A percentile compares a stretch with the other conserved stretches of the same genome.
Evolutionary conservation across 352 stramenopile species (phyloP).

Genomic region (Pythium aphanidermatum): DNA sequence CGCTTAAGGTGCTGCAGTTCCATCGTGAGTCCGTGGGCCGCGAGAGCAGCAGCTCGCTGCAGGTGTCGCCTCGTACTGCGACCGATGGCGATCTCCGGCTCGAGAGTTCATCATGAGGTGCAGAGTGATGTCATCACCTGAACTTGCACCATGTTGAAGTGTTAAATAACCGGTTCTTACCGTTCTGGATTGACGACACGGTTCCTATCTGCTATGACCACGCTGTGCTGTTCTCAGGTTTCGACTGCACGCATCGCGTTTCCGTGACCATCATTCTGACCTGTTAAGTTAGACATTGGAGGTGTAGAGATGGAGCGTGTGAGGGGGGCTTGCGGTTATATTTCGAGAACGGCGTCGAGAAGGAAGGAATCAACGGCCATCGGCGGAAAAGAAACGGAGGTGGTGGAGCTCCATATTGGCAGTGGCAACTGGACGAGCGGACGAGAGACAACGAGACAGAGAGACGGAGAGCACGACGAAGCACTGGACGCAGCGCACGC

Average conservation of each 20-base stretch:
- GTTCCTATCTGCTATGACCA: too few relatives aligned
- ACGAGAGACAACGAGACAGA: not conserved
- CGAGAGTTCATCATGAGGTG: conserved; percentile 11
- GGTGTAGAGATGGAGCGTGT: too few relatives aligned
- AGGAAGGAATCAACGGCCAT: conserved; percentile 5
- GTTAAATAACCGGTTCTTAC: conserved; percentile 4
- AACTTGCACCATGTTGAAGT: conserved; percentile 20
- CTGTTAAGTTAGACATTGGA: too few relatives aligned
- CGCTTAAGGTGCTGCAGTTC: conserved; percentile 38
- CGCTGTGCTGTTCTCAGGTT: too few relatives aligned
- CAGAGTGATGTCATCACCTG: not conserved
- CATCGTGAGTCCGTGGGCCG: conserved; percentile 10
- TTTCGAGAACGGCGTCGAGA: conserved; percentile 16
- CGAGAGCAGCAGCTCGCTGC: not conserved
- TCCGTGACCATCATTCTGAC: conserved; percentile 6
- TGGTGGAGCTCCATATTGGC: not conserved
- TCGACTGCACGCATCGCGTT: conserved; percentile 9
- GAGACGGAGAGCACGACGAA: conserved; percentile 1
- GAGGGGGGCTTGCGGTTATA: conserved; percentile 16
- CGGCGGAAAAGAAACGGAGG: conserved; percentile 7
- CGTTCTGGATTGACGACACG: not conserved
- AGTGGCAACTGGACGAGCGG: not conserved
- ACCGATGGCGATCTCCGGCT: conserved; percentile 14
- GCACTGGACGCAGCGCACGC: not conserved
- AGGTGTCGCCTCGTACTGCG: conserved; percentile 1